Evolutionary conservation across 2,329 filamentous ascomycete genomes (phyloP).

Genomic region (Talaromyces sp.): DNA sequence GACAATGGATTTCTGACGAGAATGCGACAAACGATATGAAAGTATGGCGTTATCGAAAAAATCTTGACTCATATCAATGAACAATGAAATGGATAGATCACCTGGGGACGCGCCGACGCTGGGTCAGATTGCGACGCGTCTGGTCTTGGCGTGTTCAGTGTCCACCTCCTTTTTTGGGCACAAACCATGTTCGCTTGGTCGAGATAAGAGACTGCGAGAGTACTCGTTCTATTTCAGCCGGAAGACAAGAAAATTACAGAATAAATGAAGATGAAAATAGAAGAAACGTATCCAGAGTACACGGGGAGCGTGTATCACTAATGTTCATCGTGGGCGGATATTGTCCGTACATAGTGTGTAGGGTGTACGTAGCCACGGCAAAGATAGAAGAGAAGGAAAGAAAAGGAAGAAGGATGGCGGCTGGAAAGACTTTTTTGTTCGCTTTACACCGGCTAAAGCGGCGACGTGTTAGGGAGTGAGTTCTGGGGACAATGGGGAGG

Average conservation of each 20-base stretch:
- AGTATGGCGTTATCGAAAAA: not conserved
- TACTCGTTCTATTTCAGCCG: not conserved
- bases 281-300: too few relatives aligned
- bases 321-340: not conserved
- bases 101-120: slow-evolving; percentile 1
- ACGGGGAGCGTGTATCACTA: not conserved
- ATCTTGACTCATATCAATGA: not conserved
- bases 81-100: not conserved
- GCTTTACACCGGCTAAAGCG: slow-evolving; percentile 34
- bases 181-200: not conserved
- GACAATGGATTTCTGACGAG: not conserved
- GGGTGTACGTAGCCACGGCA: not conserved
- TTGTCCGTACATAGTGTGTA: not conserved
- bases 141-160: slow-evolving; percentile 2
- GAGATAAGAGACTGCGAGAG: not conserved
- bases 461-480: slow-evolving; percentile 24
- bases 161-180: slow-evolving; percentile 4
- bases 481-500: slow-evolving; percentile 26
- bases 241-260: not conserved
- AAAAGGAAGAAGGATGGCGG: slow-evolving; percentile 21
- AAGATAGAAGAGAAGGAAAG: not conserved
- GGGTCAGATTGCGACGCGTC: slow-evolving; percentile 7
- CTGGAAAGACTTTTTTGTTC: slow-evolving; percentile 33
- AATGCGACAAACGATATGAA: not conserved
- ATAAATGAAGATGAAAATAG: not conserved